Percentiles rank a stretch among this genome's conserved stretches.
These are phyloP conservation scores for Eutrema japonicum DNA, from an alignment of 345 rosid genomes.

Conservation along the genomic window DNA sequence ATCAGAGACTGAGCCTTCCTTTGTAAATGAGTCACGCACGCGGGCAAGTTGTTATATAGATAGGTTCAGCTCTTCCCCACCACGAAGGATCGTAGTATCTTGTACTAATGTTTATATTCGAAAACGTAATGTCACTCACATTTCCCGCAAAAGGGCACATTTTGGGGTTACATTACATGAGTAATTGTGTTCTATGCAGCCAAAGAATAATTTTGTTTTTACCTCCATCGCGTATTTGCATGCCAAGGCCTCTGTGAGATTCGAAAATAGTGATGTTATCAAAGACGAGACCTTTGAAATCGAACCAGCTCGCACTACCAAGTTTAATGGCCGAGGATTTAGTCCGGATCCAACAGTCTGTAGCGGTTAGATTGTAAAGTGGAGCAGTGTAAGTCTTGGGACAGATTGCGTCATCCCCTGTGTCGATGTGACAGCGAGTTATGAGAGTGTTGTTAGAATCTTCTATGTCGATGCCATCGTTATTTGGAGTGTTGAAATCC, in stretches of 20 bases:
- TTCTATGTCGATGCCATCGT: constrained; percentile 91
- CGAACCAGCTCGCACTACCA: constrained; percentile 90
- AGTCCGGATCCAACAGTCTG: constrained; percentile 86
- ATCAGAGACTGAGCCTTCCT: constrained; percentile 72
- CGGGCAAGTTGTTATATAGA: constrained; percentile 81
- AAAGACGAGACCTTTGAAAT: constrained; percentile 68
- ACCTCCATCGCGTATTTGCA: constrained; percentile 98
- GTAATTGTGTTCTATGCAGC: background rate
- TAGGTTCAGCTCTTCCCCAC: constrained; percentile 99
- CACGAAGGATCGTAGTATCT: constrained; percentile 85
- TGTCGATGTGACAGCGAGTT: constrained; percentile 72
- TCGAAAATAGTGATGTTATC: constrained; percentile 82
- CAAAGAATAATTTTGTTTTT: constrained; percentile 5
- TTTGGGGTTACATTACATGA: background rate
- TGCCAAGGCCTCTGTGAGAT: constrained; percentile 85
- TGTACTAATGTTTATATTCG: constrained; percentile 82
- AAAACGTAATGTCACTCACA: constrained; percentile 75
- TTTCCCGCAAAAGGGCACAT: constrained; percentile 60
- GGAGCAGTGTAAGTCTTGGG: constrained; percentile 80
- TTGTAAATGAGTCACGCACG: constrained; percentile 50
- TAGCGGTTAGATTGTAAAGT: constrained; percentile 71
- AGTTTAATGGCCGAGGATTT: constrained; percentile 93
- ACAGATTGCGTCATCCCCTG: constrained; percentile 95
- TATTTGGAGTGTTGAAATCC: constrained; percentile 85
- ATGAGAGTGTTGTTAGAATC: constrained; percentile 81